These are phyloP conservation scores for Fusarium abutilonis DNA, from an alignment of 2,329 filamentous ascomycete genomes.

Conservation along the genomic window DNA sequence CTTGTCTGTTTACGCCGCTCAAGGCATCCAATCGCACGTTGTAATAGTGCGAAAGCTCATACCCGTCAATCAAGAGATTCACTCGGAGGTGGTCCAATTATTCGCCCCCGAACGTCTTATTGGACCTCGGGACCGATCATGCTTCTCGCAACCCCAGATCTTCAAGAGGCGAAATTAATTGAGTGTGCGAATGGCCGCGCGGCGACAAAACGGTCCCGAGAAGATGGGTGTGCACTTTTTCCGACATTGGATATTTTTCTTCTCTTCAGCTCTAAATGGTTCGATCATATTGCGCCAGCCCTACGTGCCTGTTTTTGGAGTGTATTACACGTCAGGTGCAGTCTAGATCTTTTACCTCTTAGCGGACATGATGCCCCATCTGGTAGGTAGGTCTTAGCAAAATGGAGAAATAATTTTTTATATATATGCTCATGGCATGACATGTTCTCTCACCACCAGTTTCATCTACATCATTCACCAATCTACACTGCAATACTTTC, in stretches of 20 bases:
- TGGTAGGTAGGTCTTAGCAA: slow-evolving; percentile 6
- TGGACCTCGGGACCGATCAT: slow-evolving; percentile 36
- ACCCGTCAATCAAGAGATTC: neutral
- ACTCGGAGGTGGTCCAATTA: slow-evolving; percentile 4
- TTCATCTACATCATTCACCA: slow-evolving; percentile 18
- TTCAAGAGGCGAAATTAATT: slow-evolving; percentile 11
- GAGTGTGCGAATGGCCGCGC: slow-evolving; percentile 37
- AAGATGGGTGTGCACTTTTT: slow-evolving; percentile 9
- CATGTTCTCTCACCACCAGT: slow-evolving; percentile 13
- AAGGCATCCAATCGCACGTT: slow-evolving; percentile 11
- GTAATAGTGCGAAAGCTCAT: slow-evolving; percentile 10
- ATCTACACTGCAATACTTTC: neutral
- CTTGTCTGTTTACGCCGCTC: slow-evolving; percentile 6
- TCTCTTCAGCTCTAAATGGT: slow-evolving; percentile 35
- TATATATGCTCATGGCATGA: slow-evolving; percentile 29
- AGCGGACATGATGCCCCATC: slow-evolving; percentile 32
- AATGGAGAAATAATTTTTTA: slow-evolving; percentile 25
- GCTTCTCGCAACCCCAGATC: slow-evolving; percentile 13
- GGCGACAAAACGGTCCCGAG: slow-evolving; percentile 28
- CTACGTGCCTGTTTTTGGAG: slow-evolving; percentile 38
- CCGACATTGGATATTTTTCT: slow-evolving; percentile 7
- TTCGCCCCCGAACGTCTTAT: slow-evolving; percentile 29
- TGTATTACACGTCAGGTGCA: slow-evolving; percentile 17
- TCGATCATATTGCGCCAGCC: slow-evolving; percentile 36
- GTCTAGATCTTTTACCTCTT: slow-evolving; percentile 32